Conservation (phyloP, 179 eudicot species). For the Beta corolliflora region DNA sequence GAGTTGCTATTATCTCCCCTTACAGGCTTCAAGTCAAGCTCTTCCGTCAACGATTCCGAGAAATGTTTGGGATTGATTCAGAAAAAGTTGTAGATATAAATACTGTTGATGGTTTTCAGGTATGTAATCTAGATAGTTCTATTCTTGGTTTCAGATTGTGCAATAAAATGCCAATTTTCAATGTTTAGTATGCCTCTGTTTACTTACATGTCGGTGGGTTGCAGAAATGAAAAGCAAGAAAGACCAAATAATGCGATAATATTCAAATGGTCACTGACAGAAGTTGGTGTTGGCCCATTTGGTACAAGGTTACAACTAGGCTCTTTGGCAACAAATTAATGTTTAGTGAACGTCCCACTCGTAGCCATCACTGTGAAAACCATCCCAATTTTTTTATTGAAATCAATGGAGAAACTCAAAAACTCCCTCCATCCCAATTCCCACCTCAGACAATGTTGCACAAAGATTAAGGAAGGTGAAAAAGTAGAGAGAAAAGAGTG, state of each 20-base stretch:
- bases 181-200: not conserved
- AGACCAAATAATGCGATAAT: not conserved
- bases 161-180: not conserved
- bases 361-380: not conserved
- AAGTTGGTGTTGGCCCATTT: not conserved
- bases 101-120: constrained; percentile 98
- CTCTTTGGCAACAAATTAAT: not conserved
- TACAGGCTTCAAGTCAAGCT: constrained; percentile 80
- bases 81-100: constrained; percentile 84
- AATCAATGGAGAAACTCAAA: not conserved
- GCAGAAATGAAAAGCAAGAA: not conserved
- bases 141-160: not conserved
- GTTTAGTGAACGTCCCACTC: not conserved
- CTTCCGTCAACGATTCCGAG: constrained; percentile 58
- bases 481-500: too few relatives aligned
- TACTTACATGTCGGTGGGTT: not conserved
- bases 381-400: too few relatives aligned
- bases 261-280: not conserved
- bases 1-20: constrained; percentile 86
- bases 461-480: too few relatives aligned
- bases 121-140: constrained; percentile 13
- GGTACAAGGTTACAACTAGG: not conserved
- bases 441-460: too few relatives aligned
- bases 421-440: too few relatives aligned
- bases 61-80: constrained; percentile 70